Conservation (phyloP, 495 filamentous ascomycete species). For the Tricharina praecox region DNA sequence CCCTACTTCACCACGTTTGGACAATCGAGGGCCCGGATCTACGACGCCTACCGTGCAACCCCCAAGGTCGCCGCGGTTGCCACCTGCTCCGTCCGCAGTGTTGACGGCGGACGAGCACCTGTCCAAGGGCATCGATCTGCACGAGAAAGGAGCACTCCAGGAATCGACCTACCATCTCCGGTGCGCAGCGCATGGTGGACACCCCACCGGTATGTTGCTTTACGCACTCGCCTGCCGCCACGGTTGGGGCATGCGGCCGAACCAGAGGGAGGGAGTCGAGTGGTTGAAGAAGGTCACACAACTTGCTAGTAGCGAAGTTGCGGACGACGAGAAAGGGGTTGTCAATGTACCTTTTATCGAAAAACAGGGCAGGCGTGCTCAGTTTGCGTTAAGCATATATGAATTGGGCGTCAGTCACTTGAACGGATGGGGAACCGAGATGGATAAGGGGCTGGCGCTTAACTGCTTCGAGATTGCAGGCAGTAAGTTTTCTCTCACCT, state of each 20-base stretch:
- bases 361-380: slow-evolving; percentile 63
- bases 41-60: background rate
- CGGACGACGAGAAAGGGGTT: slow-evolving; percentile 54
- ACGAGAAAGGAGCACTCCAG: slow-evolving; percentile 66
- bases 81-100: slow-evolving; percentile 31
- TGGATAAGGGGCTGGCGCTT: slow-evolving; percentile 74
- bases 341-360: slow-evolving; percentile 39
- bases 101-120: slow-evolving; percentile 75
- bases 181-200: slow-evolving; percentile 64
- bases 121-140: slow-evolving; percentile 66
- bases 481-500: slow-evolving; percentile 41
- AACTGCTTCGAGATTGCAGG: slow-evolving; percentile 93
- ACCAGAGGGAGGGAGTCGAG: slow-evolving; percentile 69
- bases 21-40: background rate
- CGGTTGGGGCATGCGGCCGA: slow-evolving; percentile 92
- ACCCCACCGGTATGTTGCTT: slow-evolving; percentile 85
- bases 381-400: slow-evolving; percentile 88
- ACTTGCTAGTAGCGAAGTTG: slow-evolving; percentile 62
- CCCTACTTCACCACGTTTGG: slow-evolving; percentile 11
- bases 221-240: slow-evolving; percentile 95
- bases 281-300: slow-evolving; percentile 87
- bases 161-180: slow-evolving; percentile 94
- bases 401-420: slow-evolving; percentile 93
- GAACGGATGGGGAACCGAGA: slow-evolving; percentile 93
- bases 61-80: background rate